phyloP scores from a whole-genome alignment of 2,329 filamentous ascomycete genomes.

The Pseudocercospora fuligena region DNA sequence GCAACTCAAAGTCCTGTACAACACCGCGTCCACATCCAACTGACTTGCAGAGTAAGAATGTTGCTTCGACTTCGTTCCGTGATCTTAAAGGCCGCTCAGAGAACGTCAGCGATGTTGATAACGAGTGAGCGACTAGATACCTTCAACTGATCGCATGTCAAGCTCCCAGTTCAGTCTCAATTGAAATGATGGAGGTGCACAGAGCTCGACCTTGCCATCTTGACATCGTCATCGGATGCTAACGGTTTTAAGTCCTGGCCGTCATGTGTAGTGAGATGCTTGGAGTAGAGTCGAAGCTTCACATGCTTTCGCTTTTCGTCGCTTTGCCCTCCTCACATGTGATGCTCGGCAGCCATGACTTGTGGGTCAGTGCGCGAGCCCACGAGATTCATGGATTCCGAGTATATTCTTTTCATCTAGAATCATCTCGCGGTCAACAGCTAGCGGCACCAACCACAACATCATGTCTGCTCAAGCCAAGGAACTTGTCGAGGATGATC shows the following conservation, averaged over 20 bases:
- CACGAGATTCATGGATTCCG: neutral
- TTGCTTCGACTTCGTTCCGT: too few relatives aligned
- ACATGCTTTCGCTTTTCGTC: neutral
- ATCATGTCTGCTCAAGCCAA: neutral
- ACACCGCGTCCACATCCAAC: too few relatives aligned
- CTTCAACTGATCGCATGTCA: too few relatives aligned
- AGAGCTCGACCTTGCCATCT: neutral
- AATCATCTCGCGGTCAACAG: neutral
- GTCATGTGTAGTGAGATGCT: neutral
- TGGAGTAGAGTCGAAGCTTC: neutral
- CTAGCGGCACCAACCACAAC: neutral
- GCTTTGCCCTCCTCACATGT: neutral
- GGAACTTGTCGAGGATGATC: neutral
- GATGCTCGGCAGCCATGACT: neutral
- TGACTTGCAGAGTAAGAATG: too few relatives aligned
- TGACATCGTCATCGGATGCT: neutral
- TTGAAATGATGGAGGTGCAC: neutral
- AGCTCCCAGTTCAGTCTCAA: too few relatives aligned
- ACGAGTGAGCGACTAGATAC: too few relatives aligned
- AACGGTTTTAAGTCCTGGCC: neutral
- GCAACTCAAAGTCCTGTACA: too few relatives aligned
- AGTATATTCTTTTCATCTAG: neutral
- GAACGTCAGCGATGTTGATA: too few relatives aligned
- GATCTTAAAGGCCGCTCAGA: too few relatives aligned
- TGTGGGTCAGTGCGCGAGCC: neutral